Conservation (phyloP, 2,329 filamentous ascomycete species). For the Pseudogymnoascus sp. region DNA sequence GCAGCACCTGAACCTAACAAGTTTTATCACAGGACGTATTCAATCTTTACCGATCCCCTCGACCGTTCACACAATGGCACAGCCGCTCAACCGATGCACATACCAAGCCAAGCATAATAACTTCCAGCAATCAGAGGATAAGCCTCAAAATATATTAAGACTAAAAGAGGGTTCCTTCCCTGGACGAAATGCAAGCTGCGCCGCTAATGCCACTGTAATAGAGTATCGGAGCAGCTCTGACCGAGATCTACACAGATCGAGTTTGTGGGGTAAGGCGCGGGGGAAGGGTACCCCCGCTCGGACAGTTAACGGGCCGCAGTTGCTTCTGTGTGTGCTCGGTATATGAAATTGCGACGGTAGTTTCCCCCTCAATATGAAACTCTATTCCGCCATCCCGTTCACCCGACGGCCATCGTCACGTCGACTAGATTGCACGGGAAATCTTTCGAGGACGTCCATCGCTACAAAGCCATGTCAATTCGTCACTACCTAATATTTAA, state of each 20-base stretch:
- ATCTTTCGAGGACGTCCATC: background rate
- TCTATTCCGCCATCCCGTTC: constrained; percentile 1
- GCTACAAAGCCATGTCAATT: background rate
- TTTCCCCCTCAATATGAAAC: constrained; percentile 5
- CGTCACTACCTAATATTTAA: background rate
- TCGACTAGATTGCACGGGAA: background rate
- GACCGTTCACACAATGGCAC: background rate
- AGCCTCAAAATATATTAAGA: background rate
- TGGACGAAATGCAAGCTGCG: background rate
- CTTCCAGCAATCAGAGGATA: background rate
- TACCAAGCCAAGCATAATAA: background rate
- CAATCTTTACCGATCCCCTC: background rate
- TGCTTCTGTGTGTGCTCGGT: background rate
- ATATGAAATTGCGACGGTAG: background rate
- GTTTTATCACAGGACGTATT: background rate
- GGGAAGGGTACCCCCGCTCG: background rate
- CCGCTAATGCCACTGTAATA: background rate
- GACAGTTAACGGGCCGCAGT: background rate
- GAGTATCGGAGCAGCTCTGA: background rate
- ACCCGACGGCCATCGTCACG: background rate
- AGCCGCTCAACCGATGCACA: background rate
- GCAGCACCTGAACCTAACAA: background rate
- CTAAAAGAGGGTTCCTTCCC: background rate
- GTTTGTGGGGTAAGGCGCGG: constrained; percentile 3
- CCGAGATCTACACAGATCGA: background rate